phyloP scores from a whole-genome alignment of 352 stramenopile genomes.

The Pythium graminicola region DNA sequence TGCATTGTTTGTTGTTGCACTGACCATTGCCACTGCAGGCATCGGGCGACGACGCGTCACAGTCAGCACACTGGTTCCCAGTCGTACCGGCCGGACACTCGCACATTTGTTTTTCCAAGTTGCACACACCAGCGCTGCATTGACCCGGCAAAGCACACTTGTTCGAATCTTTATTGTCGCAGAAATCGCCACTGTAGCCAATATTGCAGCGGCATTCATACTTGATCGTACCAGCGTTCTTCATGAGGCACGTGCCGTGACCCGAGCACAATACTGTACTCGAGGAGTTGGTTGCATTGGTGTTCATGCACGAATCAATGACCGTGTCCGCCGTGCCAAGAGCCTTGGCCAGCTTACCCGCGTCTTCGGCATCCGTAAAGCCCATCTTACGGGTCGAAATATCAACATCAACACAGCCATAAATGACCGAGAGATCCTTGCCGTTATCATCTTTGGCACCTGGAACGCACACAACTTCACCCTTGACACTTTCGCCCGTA shows the following conservation, averaged over 20 bases:
- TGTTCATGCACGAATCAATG: conserved; percentile 41
- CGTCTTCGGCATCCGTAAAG: conserved; percentile 47
- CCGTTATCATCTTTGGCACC: conserved; percentile 35
- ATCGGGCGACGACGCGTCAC: conserved; percentile 44
- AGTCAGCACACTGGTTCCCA: conserved; percentile 65
- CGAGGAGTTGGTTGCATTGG: conserved; percentile 36
- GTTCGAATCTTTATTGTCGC: conserved; percentile 58
- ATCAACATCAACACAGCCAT: conserved; percentile 68
- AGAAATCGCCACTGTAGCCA: conserved; percentile 62
- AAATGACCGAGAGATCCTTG: conserved; percentile 49
- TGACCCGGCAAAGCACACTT: conserved; percentile 67
- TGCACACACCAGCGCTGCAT: conserved; percentile 59
- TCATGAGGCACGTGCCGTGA: conserved; percentile 57
- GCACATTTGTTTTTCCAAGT: conserved; percentile 57
- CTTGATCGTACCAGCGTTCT: conserved; percentile 29
- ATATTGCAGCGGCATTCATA: conserved; percentile 70
- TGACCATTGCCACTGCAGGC: conserved; percentile 58
- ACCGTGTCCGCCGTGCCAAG: conserved; percentile 40
- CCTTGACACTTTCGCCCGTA: conserved; percentile 38
- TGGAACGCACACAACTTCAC: conserved; percentile 49
- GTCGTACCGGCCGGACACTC: conserved; percentile 58
- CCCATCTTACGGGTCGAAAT: conserved; percentile 39
- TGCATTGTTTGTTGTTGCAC: conserved; percentile 47
- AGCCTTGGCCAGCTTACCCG: conserved; percentile 43
- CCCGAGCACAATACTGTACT: conserved; percentile 47